Base-by-base conservation (phyloP, 164 flowering plant species). In the Echeveria elegans region DNA sequence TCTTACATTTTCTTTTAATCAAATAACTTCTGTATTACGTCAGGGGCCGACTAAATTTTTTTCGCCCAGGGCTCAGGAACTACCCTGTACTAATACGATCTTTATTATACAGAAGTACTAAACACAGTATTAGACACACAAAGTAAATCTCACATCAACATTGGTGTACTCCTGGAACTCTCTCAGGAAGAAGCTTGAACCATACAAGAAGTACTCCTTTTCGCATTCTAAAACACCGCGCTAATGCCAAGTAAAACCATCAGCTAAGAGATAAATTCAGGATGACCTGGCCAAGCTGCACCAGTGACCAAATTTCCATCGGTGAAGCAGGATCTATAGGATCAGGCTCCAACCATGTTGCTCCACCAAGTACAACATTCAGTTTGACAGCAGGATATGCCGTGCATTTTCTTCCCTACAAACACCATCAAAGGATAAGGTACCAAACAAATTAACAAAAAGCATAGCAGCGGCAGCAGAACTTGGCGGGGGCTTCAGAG, bases 231-330 rank as follows among this genome's bases (percentile, higher is more conserved):
- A 66, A 95, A 92, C 0, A 78, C 70, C 34, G 92, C 97, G 58
- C 66, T 71, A 21, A 87, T 75, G 18, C 86, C 90, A 29, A 92
- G 90, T 73, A 91, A 75, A 1, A 75, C 72, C 96, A 92, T 86
- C 70, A 89, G 74, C 77, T 88, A 97, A 62, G 97, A 80, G 29
- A 95, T 71, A 72, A 95, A 92, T 77, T 92, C 86, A 2, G 97
- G 99, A 70, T 92, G 97, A 2, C 88, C 97, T 5, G 96, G 97
- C 97, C 99, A 92, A 38, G 97, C 97, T 47, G 99, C 99, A 74
- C 96, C 99, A 36, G 97, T 91, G 65, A 94, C 99, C 78, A 94
- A 71, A 77, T 94, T 94, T 52, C 90, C 90, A 73, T 94, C 99
- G 6, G 97, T 91, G 77, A 86, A 95, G 81, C 96, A 92, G 5